Evolutionary conservation across 345 rosid species (phyloP), one percentile per base, ranked within the genome.

Genomic region (Hypericum perforatum): DNA sequence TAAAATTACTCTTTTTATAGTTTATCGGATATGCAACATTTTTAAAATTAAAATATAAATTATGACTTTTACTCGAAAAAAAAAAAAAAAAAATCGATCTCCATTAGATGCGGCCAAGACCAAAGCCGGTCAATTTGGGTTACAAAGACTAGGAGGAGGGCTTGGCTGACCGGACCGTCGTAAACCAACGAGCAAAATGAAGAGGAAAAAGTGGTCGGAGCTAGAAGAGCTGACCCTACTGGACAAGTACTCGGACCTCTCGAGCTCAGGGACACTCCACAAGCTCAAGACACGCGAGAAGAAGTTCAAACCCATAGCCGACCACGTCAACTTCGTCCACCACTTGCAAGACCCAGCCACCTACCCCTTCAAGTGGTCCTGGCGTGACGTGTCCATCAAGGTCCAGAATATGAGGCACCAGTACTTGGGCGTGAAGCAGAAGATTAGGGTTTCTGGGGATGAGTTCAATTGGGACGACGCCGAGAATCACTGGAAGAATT

Each of bases 341-440:
- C 82, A 81, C 63, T 73, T 75, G 32, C 77, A 62, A 9, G 88
- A 81, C 57, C 85, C 88, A 0, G 16, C 55, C 41, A 61, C 63
- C 70, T 84, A 77, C 69, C 88, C 88, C 40, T 84, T 84, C 74
- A 74, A 66, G 67, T 84, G 94, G 94, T 76, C 88, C 5, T 81
- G 94, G 94, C 78, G 94, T 8, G 94, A 84, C 55, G 85, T 81
- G 9, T 84, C 88, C 38, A 81, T 84, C 53, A 81, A 84, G 64
- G 85, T 81, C 49, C 92, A 84, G 75, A 84, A 84, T 74, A 84
- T 79, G 94, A 68, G 94, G 74, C 85, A 84, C 54, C 94, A 84
- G 72, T 84, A 84, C 61, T 54, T 81, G 62, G 94, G 94, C 39
- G 94, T 84, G 59, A 84, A 84, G 76, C 88, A 84, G 75, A 84